Evolutionary conservation across 768 basidiomycete genomes (phyloP).

Genomic region (Auricularia auricula-judae): DNA sequence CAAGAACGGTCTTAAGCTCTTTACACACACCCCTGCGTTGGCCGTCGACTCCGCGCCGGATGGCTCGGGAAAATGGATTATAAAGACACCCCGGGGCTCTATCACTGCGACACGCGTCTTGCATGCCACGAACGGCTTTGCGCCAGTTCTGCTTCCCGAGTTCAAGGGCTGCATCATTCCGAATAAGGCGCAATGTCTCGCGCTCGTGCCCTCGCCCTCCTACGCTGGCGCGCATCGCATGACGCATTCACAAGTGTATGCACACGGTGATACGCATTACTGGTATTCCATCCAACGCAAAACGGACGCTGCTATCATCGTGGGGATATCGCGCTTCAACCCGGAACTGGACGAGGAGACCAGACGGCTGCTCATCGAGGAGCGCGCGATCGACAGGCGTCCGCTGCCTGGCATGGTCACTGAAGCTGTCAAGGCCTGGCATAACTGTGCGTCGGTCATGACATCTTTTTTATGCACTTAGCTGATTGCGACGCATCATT

Average conservation of each 20-base stretch:
- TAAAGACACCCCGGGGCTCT: background rate
- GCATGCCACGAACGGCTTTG: background rate
- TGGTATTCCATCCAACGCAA: slow-evolving; percentile 18
- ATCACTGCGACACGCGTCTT: background rate
- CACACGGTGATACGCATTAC: slow-evolving; percentile 4
- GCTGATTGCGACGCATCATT: too few species aligned
- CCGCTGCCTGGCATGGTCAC: background rate
- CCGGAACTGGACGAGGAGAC: slow-evolving; percentile 8
- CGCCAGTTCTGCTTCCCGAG: slow-evolving; percentile 17
- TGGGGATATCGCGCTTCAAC: slow-evolving; percentile 13
- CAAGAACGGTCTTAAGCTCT: background rate
- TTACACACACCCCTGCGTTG: background rate
- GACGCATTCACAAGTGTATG: slow-evolving; percentile 9
- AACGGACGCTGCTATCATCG: slow-evolving; percentile 15
- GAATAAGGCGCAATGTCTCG: slow-evolving; percentile 28
- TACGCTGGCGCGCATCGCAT: slow-evolving; percentile 14
- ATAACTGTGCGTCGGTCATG: slow-evolving; percentile 10
- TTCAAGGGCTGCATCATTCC: slow-evolving; percentile 57
- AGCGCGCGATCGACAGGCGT: background rate
- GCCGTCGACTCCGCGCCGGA: background rate
- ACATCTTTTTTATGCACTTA: too few species aligned
- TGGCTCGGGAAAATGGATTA: background rate
- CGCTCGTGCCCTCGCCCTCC: slow-evolving; percentile 14
- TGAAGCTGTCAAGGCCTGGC: slow-evolving; percentile 10
- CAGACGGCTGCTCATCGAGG: background rate